Evolutionary conservation across 1,284 basidiomycete genomes (phyloP), one percentile per base, ranked within the genome.

Genomic region (Heterobasidion annosum): DNA sequence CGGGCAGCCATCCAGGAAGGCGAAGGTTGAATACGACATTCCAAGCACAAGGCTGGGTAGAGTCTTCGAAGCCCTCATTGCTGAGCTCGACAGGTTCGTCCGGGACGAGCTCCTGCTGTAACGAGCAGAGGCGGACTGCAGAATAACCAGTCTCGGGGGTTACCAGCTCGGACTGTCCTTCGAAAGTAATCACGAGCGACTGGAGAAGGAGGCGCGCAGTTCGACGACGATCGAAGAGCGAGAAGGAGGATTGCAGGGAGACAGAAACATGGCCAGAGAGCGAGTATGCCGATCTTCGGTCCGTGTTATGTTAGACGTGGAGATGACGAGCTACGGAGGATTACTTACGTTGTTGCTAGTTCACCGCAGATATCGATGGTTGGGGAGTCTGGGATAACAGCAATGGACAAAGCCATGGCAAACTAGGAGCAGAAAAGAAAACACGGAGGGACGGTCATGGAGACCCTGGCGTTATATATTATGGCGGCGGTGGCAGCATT

Each of bases 1-100:
- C 73, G 13, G 88, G 88, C 4, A 91, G 72, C 89, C 89, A 91
- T 9, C 88, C 88, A 6, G 88, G 88, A 19, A 90, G 68, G 16
- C 78, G 75, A 6, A 91, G 67, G 65, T 87, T 80, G 65, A 90
- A 91, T 25, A 82, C 70, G 55, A 88, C 70, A 60, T 83, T 81
- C 88, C 88, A 91, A 33, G 65, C 68, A 71, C 78, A 81, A 46
- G 79, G 73, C 54, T 72, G 68, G 54, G 71, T 71, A 13, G 67
- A 68, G 46, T 81, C 76, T 63, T 85, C 78, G 51, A 76, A 70
- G 25, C 76, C 81, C 56, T 83, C 81, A 64, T 83, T 83, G 52
- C 70, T 77, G 56, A 90, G 70, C 58, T 87, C 78, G 32, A 88
- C 60, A 10, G 81, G 72, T 13, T 73, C 75, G 12, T 63, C 64